A percentile compares a stretch with the other conserved stretches of the same genome.
phyloP scores from a whole-genome alignment of 148 eudicot species.

The Tetragonia tetragonoides region DNA sequence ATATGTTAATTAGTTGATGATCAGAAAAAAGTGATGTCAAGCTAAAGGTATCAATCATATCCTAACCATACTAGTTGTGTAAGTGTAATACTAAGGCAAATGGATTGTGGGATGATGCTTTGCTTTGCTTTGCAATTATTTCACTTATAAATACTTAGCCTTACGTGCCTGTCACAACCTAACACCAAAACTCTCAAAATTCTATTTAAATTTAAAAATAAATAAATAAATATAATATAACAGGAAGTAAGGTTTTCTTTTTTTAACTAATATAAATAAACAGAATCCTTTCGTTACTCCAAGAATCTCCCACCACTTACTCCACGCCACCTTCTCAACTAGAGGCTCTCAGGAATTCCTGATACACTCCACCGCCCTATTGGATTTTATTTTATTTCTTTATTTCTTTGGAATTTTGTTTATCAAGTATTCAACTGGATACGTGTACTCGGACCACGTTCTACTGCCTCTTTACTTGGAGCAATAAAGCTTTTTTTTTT shows the following conservation, averaged over 20 bases:
- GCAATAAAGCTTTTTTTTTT: neutral
- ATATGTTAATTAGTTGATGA: conserved; percentile 8
- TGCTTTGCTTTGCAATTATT: conserved; percentile 28
- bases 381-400: conserved; percentile 14
- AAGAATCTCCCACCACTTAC: conserved; percentile 35
- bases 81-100: neutral
- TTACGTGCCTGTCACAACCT: conserved; percentile 31
- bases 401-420: neutral
- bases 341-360: conserved; percentile 12
- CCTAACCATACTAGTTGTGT: neutral
- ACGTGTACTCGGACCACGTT: conserved; percentile 36
- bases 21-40: conserved; percentile 25
- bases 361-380: conserved; percentile 28
- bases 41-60: conserved; percentile 21
- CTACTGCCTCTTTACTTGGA: conserved; percentile 12
- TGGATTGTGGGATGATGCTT: conserved; percentile 18
- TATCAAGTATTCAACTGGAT: conserved; percentile 2
- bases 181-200: neutral
- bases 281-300: conserved; percentile 8
- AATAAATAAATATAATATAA: neutral
- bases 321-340: conserved; percentile 36
- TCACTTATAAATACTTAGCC: conserved; percentile 28
- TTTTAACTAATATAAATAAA: neutral
- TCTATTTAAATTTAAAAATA: no score
- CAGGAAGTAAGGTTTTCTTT: neutral